phyloP scores from a whole-genome alignment of 306 rosid species.

The Vachellia pachyceras region DNA sequence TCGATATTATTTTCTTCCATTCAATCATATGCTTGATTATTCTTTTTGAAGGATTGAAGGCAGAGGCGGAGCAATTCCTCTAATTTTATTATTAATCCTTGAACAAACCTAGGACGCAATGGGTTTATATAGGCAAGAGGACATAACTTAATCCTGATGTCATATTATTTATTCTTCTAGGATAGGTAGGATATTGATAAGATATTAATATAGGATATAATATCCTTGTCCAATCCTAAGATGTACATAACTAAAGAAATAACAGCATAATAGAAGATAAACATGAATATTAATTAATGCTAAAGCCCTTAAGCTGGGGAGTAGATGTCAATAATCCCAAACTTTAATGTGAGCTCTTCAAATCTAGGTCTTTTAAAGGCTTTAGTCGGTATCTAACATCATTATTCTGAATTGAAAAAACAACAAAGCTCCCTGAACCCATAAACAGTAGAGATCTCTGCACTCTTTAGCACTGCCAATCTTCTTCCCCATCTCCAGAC shows the following conservation, averaged over 20 bases:
- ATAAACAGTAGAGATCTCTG: too few relatives aligned
- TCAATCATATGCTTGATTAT: slow-evolving; percentile 14
- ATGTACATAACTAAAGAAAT: too few relatives aligned
- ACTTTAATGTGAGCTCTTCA: neutral
- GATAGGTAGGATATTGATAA: neutral
- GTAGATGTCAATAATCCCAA: neutral
- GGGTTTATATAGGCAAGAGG: neutral
- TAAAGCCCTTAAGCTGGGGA: neutral
- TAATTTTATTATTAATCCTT: neutral
- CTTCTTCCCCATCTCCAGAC: too few relatives aligned
- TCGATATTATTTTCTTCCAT: slow-evolving; percentile 22
- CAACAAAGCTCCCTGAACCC: too few relatives aligned
- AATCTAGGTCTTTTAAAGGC: too few relatives aligned
- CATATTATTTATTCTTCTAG: neutral
- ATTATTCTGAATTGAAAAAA: too few relatives aligned
- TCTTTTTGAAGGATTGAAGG: neutral
- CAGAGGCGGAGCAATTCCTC: neutral
- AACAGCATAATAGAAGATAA: neutral
- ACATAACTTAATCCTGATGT: neutral
- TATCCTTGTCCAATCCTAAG: neutral
- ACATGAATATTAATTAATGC: neutral
- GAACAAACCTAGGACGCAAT: neutral
- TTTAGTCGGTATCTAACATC: too few relatives aligned
- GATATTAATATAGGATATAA: neutral
- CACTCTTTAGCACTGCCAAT: too few relatives aligned